Evolutionary conservation across 1,284 basidiomycete genomes (phyloP), one percentile per base, ranked within the genome.

Genomic region (Fomitopsis schrenkii): DNA sequence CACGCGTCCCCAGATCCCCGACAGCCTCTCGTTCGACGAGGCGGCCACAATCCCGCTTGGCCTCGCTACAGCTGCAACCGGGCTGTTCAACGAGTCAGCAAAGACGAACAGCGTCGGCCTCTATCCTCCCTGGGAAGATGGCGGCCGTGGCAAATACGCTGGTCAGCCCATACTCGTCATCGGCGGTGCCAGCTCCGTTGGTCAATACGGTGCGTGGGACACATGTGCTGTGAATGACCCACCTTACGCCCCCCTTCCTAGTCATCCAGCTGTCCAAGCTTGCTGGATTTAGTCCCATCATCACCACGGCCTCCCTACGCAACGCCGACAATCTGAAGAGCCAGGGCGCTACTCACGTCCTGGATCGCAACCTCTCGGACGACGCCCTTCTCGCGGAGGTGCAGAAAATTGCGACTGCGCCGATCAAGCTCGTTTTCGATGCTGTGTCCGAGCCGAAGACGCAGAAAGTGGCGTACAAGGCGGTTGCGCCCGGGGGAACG

Each of bases 271-370:
- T 77, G 17, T 70, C 74, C 7, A 73, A 70, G 61, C 64, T 76
- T n/a, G 68, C 72, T 1, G 75, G 76, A 3, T 76, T 76, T 69
- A 59, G 63, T 30, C 72, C 71, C 4, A 73, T 76, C 62, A 70
- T 77, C 64, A 66, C 73, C 8, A 77, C 76, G 6, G 71, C 75
- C 1, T 77, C 76, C 3, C 63, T 67, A 7, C 68, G 68, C 57
- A 75, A 78, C 64, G 66, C 66, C 15, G 70, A 58, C 1, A 68
- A 70, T 50, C 67, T 76, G 64, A 73, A 72, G 59, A 64, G 67
- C 0, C 68, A 74, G 44, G 77, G 78, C 8, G 79, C 77, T 2
- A 74, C 74, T 8, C 75, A 75, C 38, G 68, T 74, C 44, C 67
- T 78, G 64, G 72, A 75, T 60, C 73, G 74, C 55, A 59, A 61